A percentile compares a stretch with the other conserved stretches of the same genome.
Evolutionary conservation across 2,329 filamentous ascomycete species (phyloP).

Genomic region (Aspergillus viridinutans): DNA sequence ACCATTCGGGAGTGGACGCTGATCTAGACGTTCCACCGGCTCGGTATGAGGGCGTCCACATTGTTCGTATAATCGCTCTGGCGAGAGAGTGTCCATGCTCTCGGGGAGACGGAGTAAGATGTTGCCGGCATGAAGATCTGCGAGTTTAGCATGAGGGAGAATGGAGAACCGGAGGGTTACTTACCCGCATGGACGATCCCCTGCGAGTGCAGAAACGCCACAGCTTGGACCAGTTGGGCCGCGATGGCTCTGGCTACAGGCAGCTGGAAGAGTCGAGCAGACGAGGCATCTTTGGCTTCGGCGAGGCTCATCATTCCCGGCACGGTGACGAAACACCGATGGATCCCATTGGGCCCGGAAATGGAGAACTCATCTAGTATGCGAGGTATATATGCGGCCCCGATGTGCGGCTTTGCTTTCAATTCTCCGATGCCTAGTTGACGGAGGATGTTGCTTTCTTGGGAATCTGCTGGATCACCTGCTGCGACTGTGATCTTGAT

Average conservation of each 20-base stretch:
- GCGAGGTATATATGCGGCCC: constrained; percentile 9
- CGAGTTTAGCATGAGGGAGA: too few relatives aligned
- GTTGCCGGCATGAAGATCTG: constrained; percentile 20
- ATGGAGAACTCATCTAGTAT: constrained; percentile 16
- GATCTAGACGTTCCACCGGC: constrained; percentile 14
- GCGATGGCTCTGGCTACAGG: constrained; percentile 14
- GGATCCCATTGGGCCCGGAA: constrained; percentile 17
- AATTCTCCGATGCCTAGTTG: neutral
- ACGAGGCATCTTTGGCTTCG: constrained; percentile 18
- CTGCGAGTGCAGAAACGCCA: constrained; percentile 17
- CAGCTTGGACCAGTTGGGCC: constrained; percentile 16
- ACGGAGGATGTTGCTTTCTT: constrained; percentile 1
- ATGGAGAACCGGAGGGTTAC: constrained; percentile 1
- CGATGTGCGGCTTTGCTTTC: neutral
- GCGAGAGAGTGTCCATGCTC: constrained; percentile 13
- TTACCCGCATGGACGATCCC: constrained; percentile 21
- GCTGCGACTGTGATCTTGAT: neutral
- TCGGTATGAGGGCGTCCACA: constrained; percentile 11
- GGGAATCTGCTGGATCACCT: neutral
- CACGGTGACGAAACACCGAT: constrained; percentile 16
- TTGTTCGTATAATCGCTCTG: constrained; percentile 14
- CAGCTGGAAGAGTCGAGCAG: constrained; percentile 10
- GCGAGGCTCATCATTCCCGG: constrained; percentile 17
- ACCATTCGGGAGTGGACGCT: constrained; percentile 8
- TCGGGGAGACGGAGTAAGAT: constrained; percentile 16